Evolutionary conservation across 2,329 filamentous ascomycete genomes (phyloP), one percentile per base, ranked within the genome.

Genomic region (Elsinoe australis): DNA sequence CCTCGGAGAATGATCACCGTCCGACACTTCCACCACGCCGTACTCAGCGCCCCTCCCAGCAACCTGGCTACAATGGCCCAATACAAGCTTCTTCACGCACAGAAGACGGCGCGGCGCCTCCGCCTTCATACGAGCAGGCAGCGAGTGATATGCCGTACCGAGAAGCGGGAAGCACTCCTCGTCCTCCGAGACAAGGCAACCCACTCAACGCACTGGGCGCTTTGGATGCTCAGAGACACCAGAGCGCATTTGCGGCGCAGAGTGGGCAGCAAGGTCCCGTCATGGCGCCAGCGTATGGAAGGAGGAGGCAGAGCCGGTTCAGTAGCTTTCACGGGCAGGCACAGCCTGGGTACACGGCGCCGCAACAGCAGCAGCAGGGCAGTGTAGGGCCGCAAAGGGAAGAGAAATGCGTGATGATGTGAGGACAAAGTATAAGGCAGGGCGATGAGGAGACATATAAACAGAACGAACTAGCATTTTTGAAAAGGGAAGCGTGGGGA

Each of bases 51-150:
- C 55, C 58, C 49, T 57, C 50, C 52, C 63, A 55, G 53, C 56
- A 50, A 58, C 58, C 36, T 50, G 29, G 18, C 33, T 31, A 38
- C n/a, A 38, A 34, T 12, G 42, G 58, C 31, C 58, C 58, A 49
- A 57, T 41, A 19, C 47, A 26, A 8, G 19, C 45, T 8, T 38
- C 45, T 15, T 56, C 45, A 17, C 41, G 41, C 14, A 44, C 63
- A 1, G 58, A 58, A 26, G 61, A 61, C 10, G 71, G 75, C 18
- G 72, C 79, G 21, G 73, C 70, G 0, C 78, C 79, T 1, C 80
- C 79, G 1, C 81, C 81, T 3, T 73, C 74, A 0, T 85, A 85
- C 57, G 81, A 84, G 60, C 78, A 83, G 60, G 77, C 78, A 14
- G 72, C 78, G 0, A 72, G 67, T 10, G 70, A 71, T 34, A 70